Base-by-base conservation (phyloP, 2,329 filamentous ascomycete genomes). In the Fusarium staphyleae region DNA sequence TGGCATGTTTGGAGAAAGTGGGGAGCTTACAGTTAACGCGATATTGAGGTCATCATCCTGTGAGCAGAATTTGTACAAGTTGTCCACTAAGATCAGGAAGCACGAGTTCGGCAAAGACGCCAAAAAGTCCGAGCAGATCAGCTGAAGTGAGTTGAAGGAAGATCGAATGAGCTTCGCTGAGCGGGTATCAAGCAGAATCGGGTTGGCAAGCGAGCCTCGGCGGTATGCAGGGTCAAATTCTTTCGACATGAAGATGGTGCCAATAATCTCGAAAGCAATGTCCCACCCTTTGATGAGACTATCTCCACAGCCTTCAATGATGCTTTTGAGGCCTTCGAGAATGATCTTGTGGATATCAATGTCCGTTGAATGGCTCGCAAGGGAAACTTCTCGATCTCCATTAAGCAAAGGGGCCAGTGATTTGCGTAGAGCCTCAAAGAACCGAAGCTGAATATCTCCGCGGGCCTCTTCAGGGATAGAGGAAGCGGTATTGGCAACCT, bases 41-140 rank as follows among this genome's bases (percentile, higher is more conserved):
- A 98, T 96, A 65, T 99, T 99, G 30, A 99, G 81, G 69, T 99
- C 95, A 62, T 96, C 90, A 60, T 88, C 83, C 72, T 99, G 95
- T 1, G 87, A 88, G 65, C 91, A 92, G 73, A 98, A 99, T 60
- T 89, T 88, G 67, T 91, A 91, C 16, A 99, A 82, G 10, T 93
- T 91, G 75, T 96, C 89, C 56, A 98, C 87, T 13, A 99, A 82
- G 52, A 87, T 84, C 54, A 87, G 81, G 72, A 88, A 90, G 76
- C 83, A 97, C 42, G 79, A 83, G 70, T 84, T 86, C 37, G 85
- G 89, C 50, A 87, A 81, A 6, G 89, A 86, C 12, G 87, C 81
- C 28, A 99, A 76, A 67, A 99, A 99, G 72, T 99, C 95, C 0
- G 95, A 97, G 72, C 93, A 96, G 37, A 99, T 89, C 3, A 99